A percentile compares a stretch with the other conserved stretches of the same genome.
Evolutionary conservation across 169 alveolate genomes (phyloP).

Genomic region (Plasmodium ovale): DNA sequence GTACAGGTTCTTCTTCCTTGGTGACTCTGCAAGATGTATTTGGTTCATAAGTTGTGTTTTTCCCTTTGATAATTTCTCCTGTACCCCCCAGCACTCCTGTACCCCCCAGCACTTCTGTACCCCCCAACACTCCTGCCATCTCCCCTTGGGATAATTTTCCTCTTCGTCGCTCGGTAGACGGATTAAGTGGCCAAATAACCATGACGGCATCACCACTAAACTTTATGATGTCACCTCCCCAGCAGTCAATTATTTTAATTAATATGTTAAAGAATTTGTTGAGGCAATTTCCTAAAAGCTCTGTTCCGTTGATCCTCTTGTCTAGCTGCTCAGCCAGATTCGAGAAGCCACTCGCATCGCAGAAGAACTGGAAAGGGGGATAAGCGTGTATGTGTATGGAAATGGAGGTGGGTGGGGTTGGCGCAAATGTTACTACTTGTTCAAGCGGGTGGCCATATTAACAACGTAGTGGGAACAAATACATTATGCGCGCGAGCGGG

Average conservation of each 20-base stretch:
- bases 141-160: not conserved
- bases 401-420: too few relatives aligned
- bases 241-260: slow-evolving; percentile 84
- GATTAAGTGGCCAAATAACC: slow-evolving; percentile 87
- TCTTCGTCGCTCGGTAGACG: not conserved
- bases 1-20: not conserved
- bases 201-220: slow-evolving; percentile 91
- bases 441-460: too few relatives aligned
- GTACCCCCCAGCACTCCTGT: not conserved
- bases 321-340: slow-evolving; percentile 87
- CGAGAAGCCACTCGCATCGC: slow-evolving; percentile 90
- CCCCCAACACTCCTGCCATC: not conserved
- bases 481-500: too few relatives aligned
- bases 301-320: slow-evolving; percentile 85
- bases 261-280: slow-evolving; percentile 88
- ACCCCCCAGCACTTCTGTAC: not conserved
- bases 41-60: not conserved
- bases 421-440: too few relatives aligned
- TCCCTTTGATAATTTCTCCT: not conserved
- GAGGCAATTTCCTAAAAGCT: slow-evolving; percentile 85
- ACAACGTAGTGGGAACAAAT: too few relatives aligned
- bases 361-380: slow-evolving; percentile 66
- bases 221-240: slow-evolving; percentile 92
- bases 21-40: too few relatives aligned
- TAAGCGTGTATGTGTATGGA: too few relatives aligned